Percentiles rank a stretch among this genome's conserved stretches.
Conservation (phyloP, 2,329 filamentous ascomycete genomes). For the Thelonectria olida region DNA sequence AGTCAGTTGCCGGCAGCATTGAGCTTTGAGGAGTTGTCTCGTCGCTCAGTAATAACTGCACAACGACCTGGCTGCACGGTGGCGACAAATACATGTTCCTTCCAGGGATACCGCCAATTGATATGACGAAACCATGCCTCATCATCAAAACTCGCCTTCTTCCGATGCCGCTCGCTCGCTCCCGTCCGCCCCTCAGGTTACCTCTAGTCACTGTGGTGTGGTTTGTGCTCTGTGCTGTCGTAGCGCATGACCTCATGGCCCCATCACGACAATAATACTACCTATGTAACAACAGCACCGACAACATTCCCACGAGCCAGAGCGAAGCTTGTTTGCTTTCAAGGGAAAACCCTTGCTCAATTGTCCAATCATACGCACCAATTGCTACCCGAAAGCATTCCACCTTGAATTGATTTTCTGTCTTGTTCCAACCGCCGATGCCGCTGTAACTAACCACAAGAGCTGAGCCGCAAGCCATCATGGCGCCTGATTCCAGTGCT, state of each 20-base stretch:
- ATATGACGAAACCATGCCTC: no score
- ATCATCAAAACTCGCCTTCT: background rate
- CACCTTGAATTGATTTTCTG: background rate
- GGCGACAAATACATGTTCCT: no score
- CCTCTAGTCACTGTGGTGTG: constrained; percentile 6
- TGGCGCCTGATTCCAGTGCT: background rate
- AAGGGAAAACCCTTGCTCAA: background rate
- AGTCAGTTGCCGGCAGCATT: background rate
- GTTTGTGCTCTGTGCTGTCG: constrained; percentile 11
- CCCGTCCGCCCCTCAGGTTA: constrained; percentile 1
- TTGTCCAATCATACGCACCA: constrained; percentile 11
- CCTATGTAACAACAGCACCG: background rate
- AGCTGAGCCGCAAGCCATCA: background rate
- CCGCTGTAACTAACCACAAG: background rate
- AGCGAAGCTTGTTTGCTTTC: background rate
- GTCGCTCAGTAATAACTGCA: no score
- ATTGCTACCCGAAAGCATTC: background rate
- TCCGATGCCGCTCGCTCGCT: constrained; percentile 19
- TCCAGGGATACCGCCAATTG: no score
- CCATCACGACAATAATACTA: constrained; percentile 8
- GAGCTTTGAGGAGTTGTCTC: no score
- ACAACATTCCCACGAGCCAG: no score
- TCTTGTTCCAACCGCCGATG: background rate
- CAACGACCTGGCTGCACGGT: no score
- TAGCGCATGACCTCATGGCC: constrained; percentile 29